phyloP scores from a whole-genome alignment of 768 basidiomycete genomes.

The Collybia mongolica region DNA sequence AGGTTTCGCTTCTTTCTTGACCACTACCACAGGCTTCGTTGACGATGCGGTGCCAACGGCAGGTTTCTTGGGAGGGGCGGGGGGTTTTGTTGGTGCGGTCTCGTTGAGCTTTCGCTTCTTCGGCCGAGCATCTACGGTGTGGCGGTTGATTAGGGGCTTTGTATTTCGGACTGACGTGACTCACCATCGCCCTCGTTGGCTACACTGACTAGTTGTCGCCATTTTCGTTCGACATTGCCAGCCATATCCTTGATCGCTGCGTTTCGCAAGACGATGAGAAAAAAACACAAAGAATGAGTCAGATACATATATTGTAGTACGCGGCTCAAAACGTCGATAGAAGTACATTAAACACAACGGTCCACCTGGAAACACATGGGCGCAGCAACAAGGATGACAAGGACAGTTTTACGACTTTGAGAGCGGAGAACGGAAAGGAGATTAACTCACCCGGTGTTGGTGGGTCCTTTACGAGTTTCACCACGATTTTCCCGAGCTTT shows the following conservation, averaged over 20 bases:
- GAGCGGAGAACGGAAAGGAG: constrained; percentile 13
- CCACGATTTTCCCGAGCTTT: constrained; percentile 78
- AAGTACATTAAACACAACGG: constrained; percentile 20
- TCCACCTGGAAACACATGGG: constrained; percentile 9
- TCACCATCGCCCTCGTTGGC: constrained; percentile 61
- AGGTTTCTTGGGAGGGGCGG: constrained; percentile 65
- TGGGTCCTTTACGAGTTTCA: constrained; percentile 74
- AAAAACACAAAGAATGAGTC: constrained; percentile 49
- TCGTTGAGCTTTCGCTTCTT: constrained; percentile 80
- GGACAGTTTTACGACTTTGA: not conserved
- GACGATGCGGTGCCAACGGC: constrained; percentile 48
- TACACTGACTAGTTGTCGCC: constrained; percentile 60
- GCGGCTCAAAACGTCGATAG: constrained; percentile 27
- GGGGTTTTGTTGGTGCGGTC: constrained; percentile 40
- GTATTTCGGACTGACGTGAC: constrained; percentile 52
- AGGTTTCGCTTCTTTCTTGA: constrained; percentile 58
- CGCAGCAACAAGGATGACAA: constrained; percentile 9
- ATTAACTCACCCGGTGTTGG: constrained; percentile 75
- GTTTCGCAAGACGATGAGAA: constrained; percentile 29
- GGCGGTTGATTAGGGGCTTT: not conserved
- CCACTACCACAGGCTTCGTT: constrained; percentile 36
- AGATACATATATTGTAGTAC: constrained; percentile 64
- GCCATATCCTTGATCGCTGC: constrained; percentile 95
- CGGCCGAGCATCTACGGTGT: constrained; percentile 45
- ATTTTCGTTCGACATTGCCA: constrained; percentile 80